Evolutionary conservation across 768 basidiomycete genomes (phyloP).

Genomic region (Boletellus ananas): DNA sequence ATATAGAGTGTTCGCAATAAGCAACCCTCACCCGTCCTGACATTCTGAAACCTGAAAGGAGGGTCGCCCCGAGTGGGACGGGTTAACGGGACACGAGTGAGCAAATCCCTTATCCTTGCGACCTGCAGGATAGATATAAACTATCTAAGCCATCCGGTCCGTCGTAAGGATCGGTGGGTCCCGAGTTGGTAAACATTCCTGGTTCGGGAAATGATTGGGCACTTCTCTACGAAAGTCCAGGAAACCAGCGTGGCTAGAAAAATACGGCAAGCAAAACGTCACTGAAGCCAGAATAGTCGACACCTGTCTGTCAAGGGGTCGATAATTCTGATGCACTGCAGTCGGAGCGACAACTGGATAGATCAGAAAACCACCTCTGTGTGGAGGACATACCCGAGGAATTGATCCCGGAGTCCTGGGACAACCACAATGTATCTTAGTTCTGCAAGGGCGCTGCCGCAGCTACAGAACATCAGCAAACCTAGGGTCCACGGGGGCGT

Average conservation of each 20-base stretch:
- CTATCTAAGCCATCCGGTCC: slow-evolving; percentile 29
- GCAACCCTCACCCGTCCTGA: slow-evolving; percentile 42
- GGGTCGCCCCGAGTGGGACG: slow-evolving; percentile 39
- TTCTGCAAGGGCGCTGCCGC: background rate
- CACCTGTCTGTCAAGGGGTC: slow-evolving; percentile 13
- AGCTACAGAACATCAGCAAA: slow-evolving; percentile 3
- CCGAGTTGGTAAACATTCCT: no score
- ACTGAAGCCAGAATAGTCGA: slow-evolving; percentile 37
- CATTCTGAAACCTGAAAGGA: slow-evolving; percentile 38
- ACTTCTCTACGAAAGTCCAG: slow-evolving; percentile 45
- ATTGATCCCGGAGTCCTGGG: background rate
- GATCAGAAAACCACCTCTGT: background rate
- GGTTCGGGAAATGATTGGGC: slow-evolving; percentile 47
- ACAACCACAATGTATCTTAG: slow-evolving; percentile 7
- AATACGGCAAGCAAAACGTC: slow-evolving; percentile 45
- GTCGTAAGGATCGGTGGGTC: background rate
- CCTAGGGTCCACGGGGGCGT: slow-evolving; percentile 4
- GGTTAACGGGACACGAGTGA: slow-evolving; percentile 48
- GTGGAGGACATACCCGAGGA: slow-evolving; percentile 2
- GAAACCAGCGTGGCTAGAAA: slow-evolving; percentile 45
- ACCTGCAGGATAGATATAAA: slow-evolving; percentile 46
- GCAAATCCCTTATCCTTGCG: slow-evolving; percentile 45
- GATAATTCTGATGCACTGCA: slow-evolving; percentile 21
- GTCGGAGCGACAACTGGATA: slow-evolving; percentile 1
- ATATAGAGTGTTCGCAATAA: no score